Evolutionary conservation across 495 filamentous ascomycete species (phyloP), one percentile per base, ranked within the genome.

Genomic region (Daldinia concentrica): DNA sequence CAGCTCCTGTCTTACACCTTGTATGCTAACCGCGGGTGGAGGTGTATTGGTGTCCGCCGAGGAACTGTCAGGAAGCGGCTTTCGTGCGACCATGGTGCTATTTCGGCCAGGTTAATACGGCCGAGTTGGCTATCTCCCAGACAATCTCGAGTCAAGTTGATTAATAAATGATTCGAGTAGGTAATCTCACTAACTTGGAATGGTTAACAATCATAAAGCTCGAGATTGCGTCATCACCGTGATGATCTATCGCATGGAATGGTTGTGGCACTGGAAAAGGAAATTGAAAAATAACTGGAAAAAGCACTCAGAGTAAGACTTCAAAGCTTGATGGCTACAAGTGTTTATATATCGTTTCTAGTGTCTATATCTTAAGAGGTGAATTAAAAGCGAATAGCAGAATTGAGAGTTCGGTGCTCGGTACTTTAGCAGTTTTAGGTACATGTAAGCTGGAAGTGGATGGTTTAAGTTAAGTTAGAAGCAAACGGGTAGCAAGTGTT

Each of bases 51-150:
- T 71, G 43, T 78, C 67, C 34, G 72, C 62, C 14, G 78, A 74
- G 50, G 78, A 71, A 62, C 69, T 64, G 29, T 69, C 58, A 27
- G 83, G 77, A 43, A 82, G 60, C 39, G 85, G 82, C 59, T 85
- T 85, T 64, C 80, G 76, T 62, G 71, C 57, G 50, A 73, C 71
- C 71, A 73, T 73, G 62, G 66, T 73, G 66, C 24, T 73, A 69
- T 69, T 45, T 66, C 57, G 65, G 58, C 58, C 48, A 69, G 27
- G 71, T 26, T 17, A 69, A 59, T 69, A 63, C 66, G 62, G 58
- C 65, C 70, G 66, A 73, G 26, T 48, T 22, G 36, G 29, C 2
- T 68, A 58, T 27, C 3, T 22, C 26, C 27, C 27, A 55, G 22
- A 41, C 37, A 60, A 34, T 45, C 41, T 39, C 17, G 37, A 19